A percentile compares a stretch with the other conserved stretches of the same genome.
These are phyloP conservation scores for Pseudonitzschia multiseries DNA, from an alignment of 108 stramenopile genomes.

Conservation along the genomic window DNA sequence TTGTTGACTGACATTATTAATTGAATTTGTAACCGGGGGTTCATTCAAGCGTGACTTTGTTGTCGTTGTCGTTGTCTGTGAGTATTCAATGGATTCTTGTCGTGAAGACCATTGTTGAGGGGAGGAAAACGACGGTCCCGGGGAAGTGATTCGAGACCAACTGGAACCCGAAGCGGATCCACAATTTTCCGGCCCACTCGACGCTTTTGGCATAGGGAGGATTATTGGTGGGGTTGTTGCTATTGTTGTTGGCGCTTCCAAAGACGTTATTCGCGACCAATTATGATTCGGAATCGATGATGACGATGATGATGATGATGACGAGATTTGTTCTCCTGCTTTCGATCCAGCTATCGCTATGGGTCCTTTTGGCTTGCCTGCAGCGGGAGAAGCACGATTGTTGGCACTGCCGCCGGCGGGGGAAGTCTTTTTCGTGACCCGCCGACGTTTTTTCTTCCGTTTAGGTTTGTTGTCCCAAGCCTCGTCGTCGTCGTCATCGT, in stretches of 20 bases:
- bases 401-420: neutral
- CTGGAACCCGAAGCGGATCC: neutral
- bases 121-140: neutral
- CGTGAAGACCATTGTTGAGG: no score
- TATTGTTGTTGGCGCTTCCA: neutral
- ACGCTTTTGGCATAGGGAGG: neutral
- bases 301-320: no score
- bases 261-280: neutral
- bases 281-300: neutral
- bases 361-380: no score
- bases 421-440: neutral
- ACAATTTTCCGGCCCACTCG: neutral
- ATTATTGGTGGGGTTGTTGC: no score
- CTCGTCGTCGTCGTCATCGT: slow-evolving; percentile 18
- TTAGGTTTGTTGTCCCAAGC: neutral
- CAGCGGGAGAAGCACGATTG: neutral
- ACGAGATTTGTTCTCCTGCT: neutral
- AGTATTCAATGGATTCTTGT: no score
- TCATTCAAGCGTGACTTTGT: no score
- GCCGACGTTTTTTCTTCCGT: slow-evolving; percentile 10
- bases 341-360: neutral
- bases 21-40: no score
- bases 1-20: no score
- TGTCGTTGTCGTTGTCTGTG: no score
- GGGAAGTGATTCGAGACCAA: neutral